phyloP scores from a whole-genome alignment of 2,329 filamentous ascomycete species.

The Stachybotrys chartarum region DNA sequence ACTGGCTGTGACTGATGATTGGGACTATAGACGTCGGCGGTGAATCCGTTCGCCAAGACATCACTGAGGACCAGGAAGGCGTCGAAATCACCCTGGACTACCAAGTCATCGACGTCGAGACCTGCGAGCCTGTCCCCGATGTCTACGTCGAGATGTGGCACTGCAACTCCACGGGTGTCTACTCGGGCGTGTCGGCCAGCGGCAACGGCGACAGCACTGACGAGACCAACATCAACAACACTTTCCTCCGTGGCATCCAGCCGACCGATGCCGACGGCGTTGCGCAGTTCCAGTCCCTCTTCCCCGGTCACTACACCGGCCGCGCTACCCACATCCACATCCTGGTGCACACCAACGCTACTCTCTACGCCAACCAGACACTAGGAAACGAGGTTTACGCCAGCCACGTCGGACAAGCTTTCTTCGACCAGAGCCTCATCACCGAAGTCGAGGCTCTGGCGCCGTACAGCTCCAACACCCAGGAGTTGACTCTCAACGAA shows the following conservation, averaged over 20 bases:
- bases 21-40: conserved; percentile 17
- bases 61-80: conserved; percentile 32
- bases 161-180: conserved; percentile 39
- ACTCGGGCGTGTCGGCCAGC: conserved; percentile 30
- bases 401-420: conserved; percentile 58
- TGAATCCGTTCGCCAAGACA: conserved; percentile 26
- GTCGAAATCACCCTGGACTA: conserved; percentile 34
- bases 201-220: conserved; percentile 37
- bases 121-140: conserved; percentile 32
- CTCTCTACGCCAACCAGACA: conserved; percentile 23
- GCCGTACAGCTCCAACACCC: conserved; percentile 41
- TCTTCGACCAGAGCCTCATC: conserved; percentile 54
- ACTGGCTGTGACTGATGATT: not conserved
- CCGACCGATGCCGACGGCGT: conserved; percentile 33
- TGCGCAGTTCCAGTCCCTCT: conserved; percentile 33
- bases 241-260: conserved; percentile 30
- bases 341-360: conserved; percentile 29
- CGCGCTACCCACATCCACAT: conserved; percentile 42
- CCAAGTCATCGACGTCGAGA: conserved; percentile 36
- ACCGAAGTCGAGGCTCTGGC: conserved; percentile 36
- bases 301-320: conserved; percentile 36
- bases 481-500: conserved; percentile 40
- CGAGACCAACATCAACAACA: conserved; percentile 20
- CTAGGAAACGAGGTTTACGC: conserved; percentile 29
- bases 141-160: conserved; percentile 39